Percentiles rank a stretch among this genome's conserved stretches.
These are phyloP conservation scores for Leccinum subrobustum DNA, from an alignment of 1,284 basidiomycete genomes.

Conservation along the genomic window DNA sequence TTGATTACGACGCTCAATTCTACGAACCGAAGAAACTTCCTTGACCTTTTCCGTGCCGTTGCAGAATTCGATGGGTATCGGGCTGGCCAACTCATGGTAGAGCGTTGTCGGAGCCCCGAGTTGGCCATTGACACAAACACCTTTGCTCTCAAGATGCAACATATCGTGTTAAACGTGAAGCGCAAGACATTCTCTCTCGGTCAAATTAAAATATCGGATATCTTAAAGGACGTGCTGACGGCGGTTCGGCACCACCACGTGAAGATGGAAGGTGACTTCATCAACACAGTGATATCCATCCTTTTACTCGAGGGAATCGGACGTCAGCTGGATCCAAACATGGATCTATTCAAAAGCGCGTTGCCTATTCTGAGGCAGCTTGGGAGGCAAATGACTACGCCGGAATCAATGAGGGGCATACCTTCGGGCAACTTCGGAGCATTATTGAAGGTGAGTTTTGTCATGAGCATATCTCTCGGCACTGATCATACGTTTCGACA, in stretches of 20 bases:
- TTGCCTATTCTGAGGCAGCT: constrained; percentile 88
- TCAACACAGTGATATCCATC: constrained; percentile 96
- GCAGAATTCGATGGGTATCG: constrained; percentile 97
- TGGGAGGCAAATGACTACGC: constrained; percentile 83
- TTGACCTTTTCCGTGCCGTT: constrained; percentile 94
- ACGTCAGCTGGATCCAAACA: constrained; percentile 84
- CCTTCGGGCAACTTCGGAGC: constrained; percentile 74
- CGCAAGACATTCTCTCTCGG: constrained; percentile 95
- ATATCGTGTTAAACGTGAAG: constrained; percentile 91
- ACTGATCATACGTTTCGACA: constrained; percentile 29
- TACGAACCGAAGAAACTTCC: constrained; percentile 86
- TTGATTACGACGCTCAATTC: constrained; percentile 86
- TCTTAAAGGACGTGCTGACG: constrained; percentile 84
- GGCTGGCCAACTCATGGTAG: constrained; percentile 94
- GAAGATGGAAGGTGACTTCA: constrained; percentile 98
- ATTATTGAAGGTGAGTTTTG: constrained; percentile 71
- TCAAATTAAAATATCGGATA: constrained; percentile 93
- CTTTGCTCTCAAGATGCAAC: constrained; percentile 97
- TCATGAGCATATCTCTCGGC: not conserved
- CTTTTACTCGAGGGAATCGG: constrained; percentile 96
- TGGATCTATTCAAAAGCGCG: constrained; percentile 93
- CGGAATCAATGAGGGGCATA: constrained; percentile 65
- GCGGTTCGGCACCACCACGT: constrained; percentile 94
- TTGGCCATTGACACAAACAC: constrained; percentile 90
- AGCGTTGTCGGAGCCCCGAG: constrained; percentile 91